phyloP scores from a whole-genome alignment of 164 flowering plant species.

The Magnolia officinalis region DNA sequence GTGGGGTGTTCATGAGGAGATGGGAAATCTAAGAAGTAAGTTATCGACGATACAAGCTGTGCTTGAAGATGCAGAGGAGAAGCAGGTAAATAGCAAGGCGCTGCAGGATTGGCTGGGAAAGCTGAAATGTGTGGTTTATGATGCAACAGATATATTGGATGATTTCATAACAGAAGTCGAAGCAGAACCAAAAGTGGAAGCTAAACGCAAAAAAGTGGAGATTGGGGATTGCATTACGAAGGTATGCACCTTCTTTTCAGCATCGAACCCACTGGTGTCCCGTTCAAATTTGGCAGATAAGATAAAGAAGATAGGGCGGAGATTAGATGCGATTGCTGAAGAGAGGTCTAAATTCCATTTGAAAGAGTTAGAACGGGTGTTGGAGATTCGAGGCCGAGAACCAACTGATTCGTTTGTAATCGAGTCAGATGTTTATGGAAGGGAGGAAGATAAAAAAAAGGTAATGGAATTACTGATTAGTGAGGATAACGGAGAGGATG shows the following conservation, averaged over 20 bases:
- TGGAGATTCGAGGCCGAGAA: neutral
- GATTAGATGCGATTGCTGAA: slow-evolving; percentile 5
- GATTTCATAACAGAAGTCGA: neutral
- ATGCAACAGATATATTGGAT: slow-evolving; percentile 7
- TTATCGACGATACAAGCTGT: slow-evolving; percentile 1
- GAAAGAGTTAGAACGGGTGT: neutral
- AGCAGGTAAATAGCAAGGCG: neutral
- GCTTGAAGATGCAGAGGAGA: slow-evolving; percentile 7
- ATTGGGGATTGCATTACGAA: neutral
- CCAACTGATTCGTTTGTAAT: neutral
- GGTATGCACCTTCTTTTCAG: neutral
- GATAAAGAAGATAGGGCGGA: neutral
- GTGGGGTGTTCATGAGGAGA: slow-evolving; percentile 1
- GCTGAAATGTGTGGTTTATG: slow-evolving; percentile 12
- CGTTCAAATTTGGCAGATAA: neutral
- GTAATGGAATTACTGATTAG: neutral
- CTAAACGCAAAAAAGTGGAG: neutral
- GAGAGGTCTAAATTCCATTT: neutral
- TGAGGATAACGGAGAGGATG: neutral
- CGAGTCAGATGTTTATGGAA: slow-evolving; percentile 2
- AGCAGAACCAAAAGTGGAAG: too few species aligned
- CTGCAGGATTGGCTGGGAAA: slow-evolving; percentile 6
- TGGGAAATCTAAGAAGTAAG: neutral
- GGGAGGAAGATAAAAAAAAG: slow-evolving; percentile 6
- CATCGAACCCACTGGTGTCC: slow-evolving; percentile 1